These are phyloP conservation scores for Fusarium sp. DNA, from an alignment of 2,329 filamentous ascomycete genomes.

Conservation along the genomic window DNA sequence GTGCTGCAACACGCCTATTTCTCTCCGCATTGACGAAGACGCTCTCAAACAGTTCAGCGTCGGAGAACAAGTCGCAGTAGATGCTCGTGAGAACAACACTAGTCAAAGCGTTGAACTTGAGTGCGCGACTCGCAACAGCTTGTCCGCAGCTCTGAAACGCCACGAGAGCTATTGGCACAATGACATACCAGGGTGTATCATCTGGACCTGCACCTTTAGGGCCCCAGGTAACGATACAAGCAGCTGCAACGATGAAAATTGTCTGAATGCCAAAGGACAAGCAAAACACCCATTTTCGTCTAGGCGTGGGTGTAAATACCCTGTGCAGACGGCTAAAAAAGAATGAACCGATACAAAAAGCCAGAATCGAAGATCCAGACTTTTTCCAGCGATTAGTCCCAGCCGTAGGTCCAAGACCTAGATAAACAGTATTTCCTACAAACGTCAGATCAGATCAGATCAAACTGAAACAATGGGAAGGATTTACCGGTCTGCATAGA, in stretches of 20 bases:
- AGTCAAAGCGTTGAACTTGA: constrained; percentile 76
- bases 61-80: constrained; percentile 82
- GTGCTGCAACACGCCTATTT: constrained; percentile 61
- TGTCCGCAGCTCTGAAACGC: constrained; percentile 83
- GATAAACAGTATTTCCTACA: constrained; percentile 78
- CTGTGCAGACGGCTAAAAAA: constrained; percentile 76
- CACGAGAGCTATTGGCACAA: constrained; percentile 73
- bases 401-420: constrained; percentile 73
- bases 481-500: constrained; percentile 80
- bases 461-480: fast-evolving
- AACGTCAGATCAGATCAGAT: background rate
- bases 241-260: constrained; percentile 60
- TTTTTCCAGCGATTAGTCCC: constrained; percentile 59
- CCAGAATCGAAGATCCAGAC: constrained; percentile 71
- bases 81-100: constrained; percentile 84
- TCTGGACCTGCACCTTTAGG: constrained; percentile 52
- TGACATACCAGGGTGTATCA: constrained; percentile 65
- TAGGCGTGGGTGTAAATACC: constrained; percentile 56
- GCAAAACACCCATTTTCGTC: constrained; percentile 72
- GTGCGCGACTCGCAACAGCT: constrained; percentile 75
- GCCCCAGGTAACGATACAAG: constrained; percentile 61
- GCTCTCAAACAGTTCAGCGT: constrained; percentile 58
- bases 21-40: constrained; percentile 56
- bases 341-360: constrained; percentile 78
- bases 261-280: constrained; percentile 65